These are phyloP conservation scores for Eucalyptus polybractea DNA, from an alignment of 345 rosid species.

Conservation along the genomic window DNA sequence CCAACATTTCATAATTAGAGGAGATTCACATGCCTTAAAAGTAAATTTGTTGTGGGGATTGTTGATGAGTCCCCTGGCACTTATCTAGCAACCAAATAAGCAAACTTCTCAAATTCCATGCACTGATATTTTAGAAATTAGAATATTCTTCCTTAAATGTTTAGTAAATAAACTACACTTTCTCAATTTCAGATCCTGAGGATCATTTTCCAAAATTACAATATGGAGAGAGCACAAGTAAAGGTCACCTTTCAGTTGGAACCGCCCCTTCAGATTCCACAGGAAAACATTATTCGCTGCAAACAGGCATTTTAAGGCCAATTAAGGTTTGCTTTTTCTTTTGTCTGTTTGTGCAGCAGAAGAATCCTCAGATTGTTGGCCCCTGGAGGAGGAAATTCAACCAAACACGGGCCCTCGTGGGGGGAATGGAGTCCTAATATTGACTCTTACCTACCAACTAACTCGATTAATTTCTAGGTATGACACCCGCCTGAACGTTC, in stretches of 20 bases:
- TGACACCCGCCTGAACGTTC: background rate
- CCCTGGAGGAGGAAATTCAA: background rate
- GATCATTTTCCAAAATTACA: background rate
- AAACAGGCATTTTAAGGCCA: background rate
- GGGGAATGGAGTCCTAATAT: background rate
- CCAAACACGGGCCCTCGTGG: background rate
- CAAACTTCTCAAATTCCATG: background rate
- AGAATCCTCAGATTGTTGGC: background rate
- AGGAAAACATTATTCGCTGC: background rate
- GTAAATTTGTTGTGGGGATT: background rate
- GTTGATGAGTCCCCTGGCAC: background rate
- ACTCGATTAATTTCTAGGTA: background rate
- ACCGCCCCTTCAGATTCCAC: background rate
- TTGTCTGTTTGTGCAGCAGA: background rate
- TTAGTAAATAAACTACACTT: background rate
- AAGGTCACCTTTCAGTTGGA: background rate
- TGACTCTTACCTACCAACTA: background rate
- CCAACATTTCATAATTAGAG: background rate
- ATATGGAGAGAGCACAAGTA: background rate
- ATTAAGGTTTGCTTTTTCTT: background rate
- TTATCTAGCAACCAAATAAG: background rate
- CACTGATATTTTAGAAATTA: background rate
- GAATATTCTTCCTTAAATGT: background rate
- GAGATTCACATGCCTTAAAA: background rate
- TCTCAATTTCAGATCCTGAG: background rate